Evolutionary conservation across 225 moss, liverwort and hornwort species (phyloP), one percentile per base, ranked within the genome.

Genomic region (Bryum argenteum): DNA sequence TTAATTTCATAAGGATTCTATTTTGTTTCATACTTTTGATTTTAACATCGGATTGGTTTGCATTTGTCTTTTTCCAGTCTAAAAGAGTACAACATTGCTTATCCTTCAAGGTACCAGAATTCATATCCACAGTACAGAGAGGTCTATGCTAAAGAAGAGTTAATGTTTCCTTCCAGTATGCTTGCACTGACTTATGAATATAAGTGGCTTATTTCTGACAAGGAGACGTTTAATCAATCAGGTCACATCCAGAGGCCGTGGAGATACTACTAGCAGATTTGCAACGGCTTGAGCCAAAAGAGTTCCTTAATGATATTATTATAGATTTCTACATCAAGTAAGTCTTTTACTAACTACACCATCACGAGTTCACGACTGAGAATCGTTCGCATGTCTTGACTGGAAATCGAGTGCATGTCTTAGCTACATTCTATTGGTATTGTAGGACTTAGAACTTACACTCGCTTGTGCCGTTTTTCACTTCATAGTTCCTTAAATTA

Each of bases 281-380:
- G 28, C 52, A 77, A 52, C 86, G 93, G 66, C 78, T 97, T 56
- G 73, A 83, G 6, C 91, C 96, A 8, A n/a, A 91, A 86, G 96
- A 92, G 74, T 97, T 97, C 56, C 86, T 97, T 9, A 97, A 97
- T 59, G 96, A 97, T 67, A 97, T 91, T 51, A 52, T 97, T 68
- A 97, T 97, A 62, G 93, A 97, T 83, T 97, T 93, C 69, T 97
- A 93, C 74, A 97, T 97, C 76, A 96, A n/a, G n/a, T n/a, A n/a
- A n/a, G n/a, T n/a, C n/a, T n/a, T n/a, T n/a, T n/a, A n/a, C n/a
- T n/a, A n/a, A 89, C 53, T 67, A 26, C 54, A 41, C 20, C 39
- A 39, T n/a, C n/a, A n/a, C n/a, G n/a, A n/a, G n/a, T n/a, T 57
- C 58, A 10, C 11, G 42, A 69, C 38, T 51, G 43, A 13, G 53